Evolutionary conservation across 768 basidiomycete genomes (phyloP).

Genomic region (Arthromyces matolae): DNA sequence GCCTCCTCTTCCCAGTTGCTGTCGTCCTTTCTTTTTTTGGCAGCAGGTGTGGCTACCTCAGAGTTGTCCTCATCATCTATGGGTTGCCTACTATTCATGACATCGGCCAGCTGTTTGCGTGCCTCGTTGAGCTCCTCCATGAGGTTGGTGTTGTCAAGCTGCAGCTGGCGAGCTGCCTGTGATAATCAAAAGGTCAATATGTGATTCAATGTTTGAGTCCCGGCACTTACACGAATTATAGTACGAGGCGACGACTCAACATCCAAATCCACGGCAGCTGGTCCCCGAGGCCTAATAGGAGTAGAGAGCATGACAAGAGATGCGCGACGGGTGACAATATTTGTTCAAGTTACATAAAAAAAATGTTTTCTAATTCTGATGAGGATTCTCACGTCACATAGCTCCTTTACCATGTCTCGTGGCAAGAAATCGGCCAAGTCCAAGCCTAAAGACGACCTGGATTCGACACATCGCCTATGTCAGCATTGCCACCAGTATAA

Average conservation of each 20-base stretch:
- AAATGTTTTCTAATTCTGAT: not conserved
- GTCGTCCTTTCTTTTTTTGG: not conserved
- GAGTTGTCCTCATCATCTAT: not conserved
- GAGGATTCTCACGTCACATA: not conserved
- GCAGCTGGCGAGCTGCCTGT: not conserved
- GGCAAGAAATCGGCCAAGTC: not conserved
- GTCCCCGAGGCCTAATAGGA: too few species aligned
- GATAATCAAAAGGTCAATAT: not conserved
- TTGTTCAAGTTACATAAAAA: too few species aligned
- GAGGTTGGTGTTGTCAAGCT: not conserved
- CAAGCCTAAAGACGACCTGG: not conserved
- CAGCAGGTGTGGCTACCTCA: not conserved
- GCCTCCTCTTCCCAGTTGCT: not conserved
- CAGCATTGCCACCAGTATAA: not conserved
- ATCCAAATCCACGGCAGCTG: too few species aligned
- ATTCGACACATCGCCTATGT: not conserved
- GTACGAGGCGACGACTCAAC: not conserved
- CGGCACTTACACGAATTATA: not conserved
- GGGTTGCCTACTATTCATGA: not conserved
- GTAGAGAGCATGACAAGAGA: too few species aligned
- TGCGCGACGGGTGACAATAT: too few species aligned
- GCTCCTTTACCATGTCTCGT: not conserved
- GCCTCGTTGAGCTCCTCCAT: not conserved
- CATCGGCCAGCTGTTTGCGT: not conserved
- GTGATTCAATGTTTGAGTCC: not conserved